Conservation (phyloP, 192 early-diverging fungal genomes). For the Mortierella hygrophila region DNA sequence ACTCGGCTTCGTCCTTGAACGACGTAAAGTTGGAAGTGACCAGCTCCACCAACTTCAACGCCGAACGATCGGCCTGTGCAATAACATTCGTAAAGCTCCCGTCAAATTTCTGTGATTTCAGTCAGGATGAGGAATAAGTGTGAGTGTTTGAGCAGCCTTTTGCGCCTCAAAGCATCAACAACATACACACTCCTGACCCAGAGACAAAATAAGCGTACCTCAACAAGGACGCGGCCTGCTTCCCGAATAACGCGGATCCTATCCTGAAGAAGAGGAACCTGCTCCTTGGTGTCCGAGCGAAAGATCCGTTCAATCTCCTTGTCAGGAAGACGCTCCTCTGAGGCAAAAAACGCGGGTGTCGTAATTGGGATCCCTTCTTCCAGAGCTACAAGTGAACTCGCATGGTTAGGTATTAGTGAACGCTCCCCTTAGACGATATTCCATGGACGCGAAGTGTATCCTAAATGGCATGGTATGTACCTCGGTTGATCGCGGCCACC, state of each 20-base stretch:
- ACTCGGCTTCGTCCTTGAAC: slow-evolving; percentile 76
- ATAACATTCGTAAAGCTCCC: slow-evolving; percentile 76
- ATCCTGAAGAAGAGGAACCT: slow-evolving; percentile 71
- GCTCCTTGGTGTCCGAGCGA: slow-evolving; percentile 70
- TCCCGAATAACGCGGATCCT: slow-evolving; percentile 73
- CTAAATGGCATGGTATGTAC: slow-evolving; percentile 25
- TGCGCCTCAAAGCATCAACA: neutral
- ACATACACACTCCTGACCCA: neutral
- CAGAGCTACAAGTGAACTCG: slow-evolving; percentile 48
- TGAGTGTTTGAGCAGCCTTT: neutral
- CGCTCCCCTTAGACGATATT: too few relatives aligned
- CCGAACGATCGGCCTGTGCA: slow-evolving; percentile 61
- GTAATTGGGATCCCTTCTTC: slow-evolving; percentile 73
- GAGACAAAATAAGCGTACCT: slow-evolving; percentile 41
- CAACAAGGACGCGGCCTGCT: slow-evolving; percentile 75
- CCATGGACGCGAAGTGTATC: neutral
- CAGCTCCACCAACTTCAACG: slow-evolving; percentile 66
- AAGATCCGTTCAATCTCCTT: slow-evolving; percentile 70
- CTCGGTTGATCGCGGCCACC: slow-evolving; percentile 81
- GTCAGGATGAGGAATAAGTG: neutral
- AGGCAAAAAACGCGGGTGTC: slow-evolving; percentile 65
- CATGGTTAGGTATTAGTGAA: neutral
- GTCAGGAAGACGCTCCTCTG: slow-evolving; percentile 40
- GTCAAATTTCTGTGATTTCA: slow-evolving; percentile 60
- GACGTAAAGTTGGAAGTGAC: slow-evolving; percentile 72